These are phyloP conservation scores for Venturia aucupariae DNA, from an alignment of 2,329 filamentous ascomycete genomes.

Conservation along the genomic window DNA sequence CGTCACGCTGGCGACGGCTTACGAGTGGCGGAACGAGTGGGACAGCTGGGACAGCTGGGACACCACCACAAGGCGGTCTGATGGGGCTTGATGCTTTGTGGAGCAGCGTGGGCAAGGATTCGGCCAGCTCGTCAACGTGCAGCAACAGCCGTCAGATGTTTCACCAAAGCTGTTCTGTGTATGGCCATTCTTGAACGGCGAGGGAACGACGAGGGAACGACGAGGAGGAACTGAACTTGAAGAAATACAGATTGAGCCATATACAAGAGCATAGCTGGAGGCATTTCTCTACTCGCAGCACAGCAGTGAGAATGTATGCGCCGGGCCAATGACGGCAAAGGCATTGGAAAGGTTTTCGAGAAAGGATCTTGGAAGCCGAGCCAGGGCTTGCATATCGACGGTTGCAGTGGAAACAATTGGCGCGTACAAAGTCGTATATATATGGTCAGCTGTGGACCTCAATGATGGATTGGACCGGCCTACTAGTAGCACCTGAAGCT, in stretches of 20 bases:
- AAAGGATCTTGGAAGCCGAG: background rate
- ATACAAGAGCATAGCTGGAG: background rate
- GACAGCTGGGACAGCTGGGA: background rate
- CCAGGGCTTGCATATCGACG: background rate
- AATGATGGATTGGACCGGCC: too few relatives aligned
- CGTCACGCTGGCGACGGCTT: background rate
- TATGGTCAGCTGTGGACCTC: background rate
- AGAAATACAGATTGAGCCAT: too few relatives aligned
- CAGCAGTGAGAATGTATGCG: background rate
- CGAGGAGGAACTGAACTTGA: background rate
- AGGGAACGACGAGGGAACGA: background rate
- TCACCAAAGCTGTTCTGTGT: background rate
- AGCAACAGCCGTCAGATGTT: background rate
- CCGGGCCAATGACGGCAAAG: background rate
- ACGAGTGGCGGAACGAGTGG: background rate
- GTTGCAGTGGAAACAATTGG: constrained; percentile 2
- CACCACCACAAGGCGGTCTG: background rate
- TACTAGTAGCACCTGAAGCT: background rate
- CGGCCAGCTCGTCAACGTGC: constrained; percentile 5
- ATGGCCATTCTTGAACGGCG: too few relatives aligned
- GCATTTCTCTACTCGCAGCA: background rate
- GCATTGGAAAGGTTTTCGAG: constrained; percentile 8
- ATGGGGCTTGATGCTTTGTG: constrained; percentile 5
- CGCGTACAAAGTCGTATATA: constrained; percentile 3
- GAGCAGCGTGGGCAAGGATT: background rate